Conservation (phyloP, 345 rosid genomes). For the Sisymbrium irio region DNA sequence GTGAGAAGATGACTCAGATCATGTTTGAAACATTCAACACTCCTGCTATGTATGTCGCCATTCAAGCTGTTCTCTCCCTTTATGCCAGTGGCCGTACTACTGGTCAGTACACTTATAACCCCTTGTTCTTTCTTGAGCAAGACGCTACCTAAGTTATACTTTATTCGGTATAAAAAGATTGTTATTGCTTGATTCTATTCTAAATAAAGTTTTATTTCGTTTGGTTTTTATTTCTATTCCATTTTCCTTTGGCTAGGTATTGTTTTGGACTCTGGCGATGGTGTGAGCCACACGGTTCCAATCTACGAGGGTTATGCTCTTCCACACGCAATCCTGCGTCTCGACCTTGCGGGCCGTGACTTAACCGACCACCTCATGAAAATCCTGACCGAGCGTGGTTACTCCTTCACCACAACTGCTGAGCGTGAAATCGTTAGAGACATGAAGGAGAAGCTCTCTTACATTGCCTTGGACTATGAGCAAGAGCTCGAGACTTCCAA, state of each 20-base stretch:
- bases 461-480: constrained; percentile 66
- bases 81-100: constrained; percentile 77
- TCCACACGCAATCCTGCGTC: constrained; percentile 64
- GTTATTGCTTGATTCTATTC: too few relatives aligned
- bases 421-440: constrained; percentile 73
- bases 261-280: constrained; percentile 69
- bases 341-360: constrained; percentile 58
- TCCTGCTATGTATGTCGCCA: constrained; percentile 67
- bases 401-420: constrained; percentile 73
- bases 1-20: constrained; percentile 69
- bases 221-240: neutral
- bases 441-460: constrained; percentile 66
- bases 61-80: constrained; percentile 68
- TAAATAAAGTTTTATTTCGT: too few relatives aligned
- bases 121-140: neutral
- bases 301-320: constrained; percentile 67
- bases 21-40: constrained; percentile 64
- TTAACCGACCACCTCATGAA: constrained; percentile 64
- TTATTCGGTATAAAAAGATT: neutral
- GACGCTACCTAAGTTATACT: neutral
- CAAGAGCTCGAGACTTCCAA: constrained; percentile 65
- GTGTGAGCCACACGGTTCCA: constrained; percentile 68
- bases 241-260: constrained; percentile 38
- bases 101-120: constrained; percentile 35
- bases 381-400: constrained; percentile 59